Conservation (phyloP, 805 yeast species). For the Tetrapisispora namnaoensis region DNA sequence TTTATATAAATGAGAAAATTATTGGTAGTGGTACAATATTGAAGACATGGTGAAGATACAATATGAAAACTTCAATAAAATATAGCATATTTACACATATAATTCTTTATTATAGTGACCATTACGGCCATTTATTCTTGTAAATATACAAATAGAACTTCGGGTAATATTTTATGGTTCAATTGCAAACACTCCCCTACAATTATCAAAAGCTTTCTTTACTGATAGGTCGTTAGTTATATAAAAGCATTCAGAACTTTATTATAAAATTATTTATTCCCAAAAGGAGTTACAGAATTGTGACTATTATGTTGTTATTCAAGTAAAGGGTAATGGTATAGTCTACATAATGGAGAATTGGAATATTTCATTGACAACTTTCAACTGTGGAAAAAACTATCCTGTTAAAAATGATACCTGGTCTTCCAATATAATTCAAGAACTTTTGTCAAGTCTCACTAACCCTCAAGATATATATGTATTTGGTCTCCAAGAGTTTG, state of each 20-base stretch:
- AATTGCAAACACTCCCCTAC: too few species aligned
- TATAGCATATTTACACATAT: too few species aligned
- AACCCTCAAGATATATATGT: constrained; percentile 35
- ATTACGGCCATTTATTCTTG: too few species aligned
- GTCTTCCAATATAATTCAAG: constrained; percentile 27
- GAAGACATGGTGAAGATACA: neutral
- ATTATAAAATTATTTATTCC: too few species aligned
- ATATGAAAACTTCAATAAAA: neutral
- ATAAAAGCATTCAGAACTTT: too few species aligned
- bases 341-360: constrained; percentile 5
- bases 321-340: neutral
- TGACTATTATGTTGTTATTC: too few species aligned
- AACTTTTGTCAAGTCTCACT: constrained; percentile 24
- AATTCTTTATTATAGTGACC: too few species aligned
- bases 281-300: too few species aligned
- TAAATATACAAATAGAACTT: too few species aligned
- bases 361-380: constrained; percentile 32
- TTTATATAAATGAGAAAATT: constrained; percentile 58
- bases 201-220: too few species aligned
- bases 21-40: constrained; percentile 48
- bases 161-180: too few species aligned
- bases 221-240: too few species aligned
- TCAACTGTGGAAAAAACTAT: constrained; percentile 45
- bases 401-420: constrained; percentile 30
- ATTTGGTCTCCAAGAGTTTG: constrained; percentile 60